Evolutionary conservation across 345 rosid genomes (phyloP).

Genomic region (Sonneratia alba): DNA sequence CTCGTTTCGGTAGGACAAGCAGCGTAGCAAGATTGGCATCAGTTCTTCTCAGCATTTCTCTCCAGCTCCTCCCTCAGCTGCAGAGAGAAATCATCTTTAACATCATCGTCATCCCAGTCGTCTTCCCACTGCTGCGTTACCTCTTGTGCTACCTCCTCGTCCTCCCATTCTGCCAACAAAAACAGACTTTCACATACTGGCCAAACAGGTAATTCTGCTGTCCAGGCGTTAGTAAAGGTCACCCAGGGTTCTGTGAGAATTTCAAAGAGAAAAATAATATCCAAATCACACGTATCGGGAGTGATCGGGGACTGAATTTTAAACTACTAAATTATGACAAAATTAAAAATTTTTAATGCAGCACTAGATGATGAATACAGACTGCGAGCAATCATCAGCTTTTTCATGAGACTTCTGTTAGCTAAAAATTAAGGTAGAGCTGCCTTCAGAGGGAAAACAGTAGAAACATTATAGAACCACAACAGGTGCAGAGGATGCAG

Average conservation of each 20-base stretch:
- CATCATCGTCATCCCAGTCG: conserved; percentile 96
- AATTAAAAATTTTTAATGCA: no score
- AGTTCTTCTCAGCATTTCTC: conserved; percentile 40
- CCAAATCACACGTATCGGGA: no score
- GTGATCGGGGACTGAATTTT: no score
- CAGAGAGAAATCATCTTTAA: conserved; percentile 76
- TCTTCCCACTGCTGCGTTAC: conserved; percentile 84
- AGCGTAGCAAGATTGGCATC: conserved; percentile 8
- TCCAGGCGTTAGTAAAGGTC: no score
- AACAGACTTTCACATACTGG: background rate
- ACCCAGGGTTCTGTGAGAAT: no score
- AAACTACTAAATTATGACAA: background rate
- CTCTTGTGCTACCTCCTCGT: conserved; percentile 63
- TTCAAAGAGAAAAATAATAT: no score
- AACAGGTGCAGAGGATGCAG: background rate
- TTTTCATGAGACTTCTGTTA: background rate
- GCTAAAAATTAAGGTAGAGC: background rate
- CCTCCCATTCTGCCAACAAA: conserved; percentile 50
- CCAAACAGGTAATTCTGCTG: background rate
- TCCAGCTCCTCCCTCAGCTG: conserved; percentile 84
- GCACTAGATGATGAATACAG: no score
- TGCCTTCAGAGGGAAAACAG: no score
- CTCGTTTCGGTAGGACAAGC: no score
- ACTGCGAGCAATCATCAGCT: no score
- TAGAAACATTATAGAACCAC: background rate